phyloP scores from a whole-genome alignment of 441 rosid genomes.

The Arabidopsis hybrid region DNA sequence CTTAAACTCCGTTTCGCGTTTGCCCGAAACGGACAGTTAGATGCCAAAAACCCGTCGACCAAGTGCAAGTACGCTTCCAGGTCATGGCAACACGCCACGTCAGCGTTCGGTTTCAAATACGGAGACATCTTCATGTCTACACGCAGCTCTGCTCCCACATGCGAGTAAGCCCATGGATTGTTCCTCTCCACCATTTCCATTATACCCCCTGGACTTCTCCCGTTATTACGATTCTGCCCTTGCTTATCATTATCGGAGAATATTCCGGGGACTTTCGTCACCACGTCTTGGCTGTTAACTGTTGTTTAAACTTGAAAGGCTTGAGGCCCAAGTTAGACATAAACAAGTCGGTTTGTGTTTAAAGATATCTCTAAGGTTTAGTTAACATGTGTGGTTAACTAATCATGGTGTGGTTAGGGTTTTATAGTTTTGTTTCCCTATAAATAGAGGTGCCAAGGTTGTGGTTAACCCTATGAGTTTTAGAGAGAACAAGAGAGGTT shows the following conservation, averaged over 20 bases:
- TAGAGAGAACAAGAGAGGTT: too few relatives aligned
- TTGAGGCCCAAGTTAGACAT: too few relatives aligned
- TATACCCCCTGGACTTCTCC: slow-evolving; percentile 16
- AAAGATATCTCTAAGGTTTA: too few relatives aligned
- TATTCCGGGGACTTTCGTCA: slow-evolving; percentile 64
- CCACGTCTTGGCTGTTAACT: slow-evolving; percentile 69
- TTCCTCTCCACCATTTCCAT: slow-evolving; percentile 41
- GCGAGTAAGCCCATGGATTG: slow-evolving; percentile 66
- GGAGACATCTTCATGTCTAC: slow-evolving; percentile 84
- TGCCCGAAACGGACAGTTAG: slow-evolving; percentile 84
- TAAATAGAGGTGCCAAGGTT: too few relatives aligned
- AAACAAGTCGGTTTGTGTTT: too few relatives aligned
- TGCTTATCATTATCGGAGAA: slow-evolving; percentile 41
- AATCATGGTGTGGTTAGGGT: too few relatives aligned
- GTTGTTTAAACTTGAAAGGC: too few relatives aligned
- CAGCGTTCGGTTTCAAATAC: slow-evolving; percentile 71
- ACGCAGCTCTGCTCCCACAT: slow-evolving; percentile 71
- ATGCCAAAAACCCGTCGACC: slow-evolving; percentile 83
- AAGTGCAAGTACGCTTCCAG: slow-evolving; percentile 74
- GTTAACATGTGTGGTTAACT: too few relatives aligned
- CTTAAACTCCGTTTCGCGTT: slow-evolving; percentile 91
- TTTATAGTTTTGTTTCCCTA: too few relatives aligned
- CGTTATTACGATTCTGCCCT: slow-evolving; percentile 28
- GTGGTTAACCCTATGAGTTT: too few relatives aligned
- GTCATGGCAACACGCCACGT: slow-evolving; percentile 75